These are phyloP conservation scores for Dittrichia graveolens DNA, from an alignment of 129 eudicot species.

Conservation along the genomic window DNA sequence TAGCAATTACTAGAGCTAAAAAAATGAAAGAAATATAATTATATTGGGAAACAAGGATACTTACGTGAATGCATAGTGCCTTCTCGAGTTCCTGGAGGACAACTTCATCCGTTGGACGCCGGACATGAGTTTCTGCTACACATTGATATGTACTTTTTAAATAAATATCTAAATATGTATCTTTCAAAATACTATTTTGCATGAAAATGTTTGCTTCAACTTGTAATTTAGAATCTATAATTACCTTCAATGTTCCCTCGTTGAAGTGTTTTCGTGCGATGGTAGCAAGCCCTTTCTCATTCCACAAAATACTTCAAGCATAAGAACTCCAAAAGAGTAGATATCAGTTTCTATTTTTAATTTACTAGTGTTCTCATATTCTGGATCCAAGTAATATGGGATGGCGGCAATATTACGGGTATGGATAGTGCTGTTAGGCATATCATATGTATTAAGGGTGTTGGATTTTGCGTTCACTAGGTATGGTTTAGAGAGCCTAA, in stretches of 20 bases:
- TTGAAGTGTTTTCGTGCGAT: not conserved
- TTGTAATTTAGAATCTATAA: not conserved
- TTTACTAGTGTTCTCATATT: not conserved
- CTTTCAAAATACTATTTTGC: too few species aligned
- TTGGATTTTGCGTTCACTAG: not conserved
- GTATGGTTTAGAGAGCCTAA: constrained; percentile 10
- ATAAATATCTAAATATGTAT: not conserved
- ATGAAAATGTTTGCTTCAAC: not conserved
- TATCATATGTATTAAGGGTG: too few species aligned
- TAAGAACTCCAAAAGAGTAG: not conserved
- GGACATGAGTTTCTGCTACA: too few species aligned
- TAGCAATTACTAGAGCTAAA: too few species aligned
- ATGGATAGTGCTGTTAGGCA: not conserved
- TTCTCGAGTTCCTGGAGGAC: not conserved
- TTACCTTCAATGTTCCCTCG: not conserved
- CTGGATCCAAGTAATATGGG: not conserved
- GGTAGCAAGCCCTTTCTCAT: not conserved
- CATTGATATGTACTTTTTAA: not conserved
- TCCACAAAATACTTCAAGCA: not conserved
- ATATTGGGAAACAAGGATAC: too few species aligned
- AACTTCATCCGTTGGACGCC: not conserved
- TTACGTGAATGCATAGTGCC: not conserved
- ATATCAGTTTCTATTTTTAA: not conserved
- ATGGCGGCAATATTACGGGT: not conserved
- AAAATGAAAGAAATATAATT: too few species aligned